Conservation (phyloP, 495 filamentous ascomycete genomes). For the Sabuloglossum arenarium region DNA sequence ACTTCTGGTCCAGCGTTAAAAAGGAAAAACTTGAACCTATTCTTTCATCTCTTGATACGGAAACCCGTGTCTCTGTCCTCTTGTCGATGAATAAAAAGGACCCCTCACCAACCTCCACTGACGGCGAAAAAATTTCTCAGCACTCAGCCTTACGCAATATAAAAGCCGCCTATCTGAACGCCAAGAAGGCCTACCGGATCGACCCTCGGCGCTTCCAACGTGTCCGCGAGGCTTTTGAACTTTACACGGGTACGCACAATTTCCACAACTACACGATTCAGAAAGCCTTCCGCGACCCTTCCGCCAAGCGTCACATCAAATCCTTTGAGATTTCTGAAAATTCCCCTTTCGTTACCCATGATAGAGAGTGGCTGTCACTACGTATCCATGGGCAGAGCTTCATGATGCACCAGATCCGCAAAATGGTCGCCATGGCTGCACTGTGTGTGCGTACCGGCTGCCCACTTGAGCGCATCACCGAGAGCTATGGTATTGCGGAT, state of each 20-base stretch:
- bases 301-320: constrained; percentile 70
- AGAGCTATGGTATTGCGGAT: constrained; percentile 42
- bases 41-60: constrained; percentile 20
- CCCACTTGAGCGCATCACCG: constrained; percentile 37
- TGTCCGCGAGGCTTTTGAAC: constrained; percentile 46
- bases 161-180: constrained; percentile 53
- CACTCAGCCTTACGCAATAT: constrained; percentile 33
- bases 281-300: constrained; percentile 57
- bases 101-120: background rate
- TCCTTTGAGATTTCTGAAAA: constrained; percentile 53
- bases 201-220: constrained; percentile 44
- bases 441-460: constrained; percentile 67
- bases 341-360: constrained; percentile 56
- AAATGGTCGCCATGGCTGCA: constrained; percentile 89
- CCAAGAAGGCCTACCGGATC: constrained; percentile 66
- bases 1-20: constrained; percentile 65
- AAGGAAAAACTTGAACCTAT: constrained; percentile 57
- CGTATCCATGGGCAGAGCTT: constrained; percentile 95
- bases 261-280: constrained; percentile 95
- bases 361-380: constrained; percentile 85
- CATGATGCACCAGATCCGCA: constrained; percentile 99
- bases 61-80: background rate
- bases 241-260: constrained; percentile 64
- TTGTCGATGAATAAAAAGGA: background rate
- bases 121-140: background rate